These are phyloP conservation scores for Fragaria ananassa DNA, from an alignment of 306 rosid genomes.

Conservation along the genomic window DNA sequence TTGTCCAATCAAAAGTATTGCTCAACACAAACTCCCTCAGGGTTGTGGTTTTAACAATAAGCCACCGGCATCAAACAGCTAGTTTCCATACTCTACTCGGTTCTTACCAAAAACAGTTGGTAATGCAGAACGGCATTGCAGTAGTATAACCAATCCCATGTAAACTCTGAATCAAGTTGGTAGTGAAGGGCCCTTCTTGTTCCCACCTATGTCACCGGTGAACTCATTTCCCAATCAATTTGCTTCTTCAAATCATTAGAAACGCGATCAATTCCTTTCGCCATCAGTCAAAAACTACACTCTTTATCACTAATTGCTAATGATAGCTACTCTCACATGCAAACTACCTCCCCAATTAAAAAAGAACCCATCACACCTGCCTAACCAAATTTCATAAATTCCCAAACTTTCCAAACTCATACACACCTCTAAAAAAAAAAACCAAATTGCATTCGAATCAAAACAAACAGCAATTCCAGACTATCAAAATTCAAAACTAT, in stretches of 20 bases:
- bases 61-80: neutral
- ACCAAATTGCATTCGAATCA: neutral
- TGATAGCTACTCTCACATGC: neutral
- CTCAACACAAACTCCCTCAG: neutral
- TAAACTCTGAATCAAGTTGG: neutral
- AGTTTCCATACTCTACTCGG: no score
- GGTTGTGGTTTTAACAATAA: neutral
- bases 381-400: constrained; percentile 1
- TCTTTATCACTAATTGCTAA: neutral
- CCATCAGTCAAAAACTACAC: neutral
- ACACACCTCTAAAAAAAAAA: neutral
- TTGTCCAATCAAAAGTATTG: neutral
- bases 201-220: neutral
- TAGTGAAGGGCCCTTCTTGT: neutral
- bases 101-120: neutral
- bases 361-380: neutral
- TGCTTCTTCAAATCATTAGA: neutral
- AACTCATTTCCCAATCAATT: constrained; percentile 5
- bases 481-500: neutral
- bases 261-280: neutral
- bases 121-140: neutral
- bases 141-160: neutral
- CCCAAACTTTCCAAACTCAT: constrained; percentile 7
- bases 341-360: neutral
- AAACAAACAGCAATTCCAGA: neutral